Conservation (phyloP, 257 asterid species). For the Osmanthus fragrans region DNA sequence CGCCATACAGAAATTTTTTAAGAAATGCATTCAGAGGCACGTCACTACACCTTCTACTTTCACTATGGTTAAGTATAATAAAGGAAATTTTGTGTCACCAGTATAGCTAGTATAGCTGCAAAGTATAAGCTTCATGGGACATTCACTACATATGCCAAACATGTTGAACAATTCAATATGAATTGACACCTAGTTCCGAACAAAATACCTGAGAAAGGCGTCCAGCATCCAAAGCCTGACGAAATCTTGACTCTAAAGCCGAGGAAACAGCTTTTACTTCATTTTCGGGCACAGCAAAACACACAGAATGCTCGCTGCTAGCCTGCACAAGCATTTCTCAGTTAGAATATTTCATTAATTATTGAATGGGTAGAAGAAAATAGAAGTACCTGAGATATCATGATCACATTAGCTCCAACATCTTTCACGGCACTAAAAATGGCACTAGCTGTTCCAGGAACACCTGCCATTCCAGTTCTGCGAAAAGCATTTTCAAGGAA, state of each 20-base stretch:
- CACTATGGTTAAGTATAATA: not conserved
- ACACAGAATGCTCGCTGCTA: slow-evolving; percentile 98
- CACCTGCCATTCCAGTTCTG: slow-evolving; percentile 99
- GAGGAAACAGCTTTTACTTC: slow-evolving; percentile 90
- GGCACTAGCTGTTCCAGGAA: slow-evolving; percentile 95
- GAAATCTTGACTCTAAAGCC: slow-evolving; percentile 82
- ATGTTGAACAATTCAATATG: slow-evolving; percentile 16
- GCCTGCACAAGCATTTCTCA: slow-evolving; percentile 57
- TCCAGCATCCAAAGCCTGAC: slow-evolving; percentile 91
- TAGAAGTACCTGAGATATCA: slow-evolving; percentile 87
- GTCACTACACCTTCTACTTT: not conserved
- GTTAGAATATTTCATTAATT: slow-evolving; percentile 7
- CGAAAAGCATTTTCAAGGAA: slow-evolving; percentile 26
- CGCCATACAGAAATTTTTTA: not conserved
- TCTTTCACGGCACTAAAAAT: slow-evolving; percentile 93
- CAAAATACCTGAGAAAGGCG: slow-evolving; percentile 91
- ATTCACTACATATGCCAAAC: not conserved
- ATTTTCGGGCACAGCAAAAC: slow-evolving; percentile 97
- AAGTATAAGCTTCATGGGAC: not conserved
- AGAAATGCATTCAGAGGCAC: not conserved
- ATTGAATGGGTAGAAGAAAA: slow-evolving; percentile 7
- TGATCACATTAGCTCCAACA: slow-evolving; percentile 98
- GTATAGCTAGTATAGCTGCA: not conserved
- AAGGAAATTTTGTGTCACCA: not conserved
- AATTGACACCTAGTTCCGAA: slow-evolving; percentile 1